phyloP scores from a whole-genome alignment of 768 basidiomycete genomes.

The Gloeopeniophorella convolvens region DNA sequence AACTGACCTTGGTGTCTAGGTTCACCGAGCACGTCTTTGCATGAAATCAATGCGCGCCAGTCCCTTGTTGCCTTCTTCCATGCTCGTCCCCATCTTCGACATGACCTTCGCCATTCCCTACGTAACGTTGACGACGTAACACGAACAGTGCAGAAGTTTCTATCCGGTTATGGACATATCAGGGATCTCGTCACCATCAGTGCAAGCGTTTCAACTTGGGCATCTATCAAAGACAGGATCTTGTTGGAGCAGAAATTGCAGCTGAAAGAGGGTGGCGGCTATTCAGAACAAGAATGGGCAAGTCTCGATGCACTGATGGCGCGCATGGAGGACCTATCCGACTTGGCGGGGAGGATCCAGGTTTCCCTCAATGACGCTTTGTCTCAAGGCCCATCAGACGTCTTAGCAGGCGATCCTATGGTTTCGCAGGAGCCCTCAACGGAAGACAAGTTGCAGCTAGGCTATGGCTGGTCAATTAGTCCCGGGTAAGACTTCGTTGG shows the following conservation, averaged over 20 bases:
- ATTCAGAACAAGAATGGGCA: conserved; percentile 42
- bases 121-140: conserved; percentile 59
- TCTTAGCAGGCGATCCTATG: conserved; percentile 20
- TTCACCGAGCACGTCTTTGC: conserved; percentile 73
- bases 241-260: conserved; percentile 54
- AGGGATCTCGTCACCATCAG: conserved; percentile 62
- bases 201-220: conserved; percentile 56
- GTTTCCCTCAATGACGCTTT: conserved; percentile 29
- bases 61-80: conserved; percentile 70
- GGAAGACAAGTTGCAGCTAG: conserved; percentile 27
- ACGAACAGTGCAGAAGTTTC: conserved; percentile 72
- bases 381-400: conserved; percentile 12
- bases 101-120: conserved; percentile 53
- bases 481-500: conserved; percentile 44
- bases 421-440: conserved; percentile 15
- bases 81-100: conserved; percentile 51
- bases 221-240: conserved; percentile 42
- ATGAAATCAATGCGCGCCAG: conserved; percentile 68
- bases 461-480: conserved; percentile 52
- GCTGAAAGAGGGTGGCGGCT: conserved; percentile 22
- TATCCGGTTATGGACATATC: conserved; percentile 59
- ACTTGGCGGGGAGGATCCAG: conserved; percentile 52
- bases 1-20: conserved; percentile 36
- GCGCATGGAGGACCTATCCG: conserved; percentile 43
- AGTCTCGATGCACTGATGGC: conserved; percentile 47